phyloP scores from a whole-genome alignment of 75 land plant species.

The Cryptomeria japonica region DNA sequence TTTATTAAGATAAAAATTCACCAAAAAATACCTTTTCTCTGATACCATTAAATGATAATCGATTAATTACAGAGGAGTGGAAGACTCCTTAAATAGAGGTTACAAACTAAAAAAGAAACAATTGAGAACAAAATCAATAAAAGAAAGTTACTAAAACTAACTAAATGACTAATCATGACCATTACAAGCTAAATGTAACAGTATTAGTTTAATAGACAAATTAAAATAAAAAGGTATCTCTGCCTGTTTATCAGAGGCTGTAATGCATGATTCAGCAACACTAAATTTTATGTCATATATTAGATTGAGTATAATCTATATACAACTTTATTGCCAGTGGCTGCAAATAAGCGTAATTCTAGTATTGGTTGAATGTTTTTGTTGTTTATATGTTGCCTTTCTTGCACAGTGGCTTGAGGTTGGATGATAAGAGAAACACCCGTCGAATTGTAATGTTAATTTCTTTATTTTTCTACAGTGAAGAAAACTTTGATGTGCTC shows the following conservation, averaged over 20 bases:
- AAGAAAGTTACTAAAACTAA: too few species aligned
- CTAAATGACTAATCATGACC: too few species aligned
- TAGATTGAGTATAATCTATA: not conserved
- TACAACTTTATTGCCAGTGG: not conserved
- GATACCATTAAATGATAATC: too few species aligned
- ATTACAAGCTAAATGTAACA: too few species aligned
- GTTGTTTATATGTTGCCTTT: not conserved
- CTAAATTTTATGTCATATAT: not conserved
- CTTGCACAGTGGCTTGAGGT: not conserved
- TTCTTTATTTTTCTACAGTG: conserved; percentile 37
- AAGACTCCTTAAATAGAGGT: too few species aligned
- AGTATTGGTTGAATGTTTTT: conserved; percentile 7
- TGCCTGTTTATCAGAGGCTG: not conserved
- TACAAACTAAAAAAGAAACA: too few species aligned
- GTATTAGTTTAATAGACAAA: too few species aligned
- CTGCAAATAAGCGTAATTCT: not conserved
- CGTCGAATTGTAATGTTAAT: conserved; percentile 6
- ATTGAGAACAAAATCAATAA: too few species aligned
- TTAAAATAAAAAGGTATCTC: not conserved
- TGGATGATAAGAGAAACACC: not conserved
- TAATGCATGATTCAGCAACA: not conserved
- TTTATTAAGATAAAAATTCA: too few species aligned
- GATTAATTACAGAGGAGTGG: too few species aligned
- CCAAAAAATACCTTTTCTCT: too few species aligned
- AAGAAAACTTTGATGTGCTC: conserved; percentile 93